Evolutionary conservation across 306 rosid genomes (phyloP).

Genomic region (Alnus glutinosa): DNA sequence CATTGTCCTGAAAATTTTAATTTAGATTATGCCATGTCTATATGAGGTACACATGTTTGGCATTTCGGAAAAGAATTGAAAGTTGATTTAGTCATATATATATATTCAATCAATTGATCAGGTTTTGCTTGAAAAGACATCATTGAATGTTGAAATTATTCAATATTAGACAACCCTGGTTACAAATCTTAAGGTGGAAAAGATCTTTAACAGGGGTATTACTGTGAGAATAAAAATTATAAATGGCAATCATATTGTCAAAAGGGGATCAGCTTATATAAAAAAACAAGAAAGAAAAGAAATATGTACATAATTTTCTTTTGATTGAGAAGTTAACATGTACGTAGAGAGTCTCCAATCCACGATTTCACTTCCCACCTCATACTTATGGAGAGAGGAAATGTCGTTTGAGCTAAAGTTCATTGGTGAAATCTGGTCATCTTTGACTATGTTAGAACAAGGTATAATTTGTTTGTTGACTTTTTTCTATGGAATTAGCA

Average conservation of each 20-base stretch:
- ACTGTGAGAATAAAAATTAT: neutral
- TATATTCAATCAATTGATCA: neutral
- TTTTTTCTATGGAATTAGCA: too few species aligned
- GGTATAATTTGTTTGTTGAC: too few species aligned
- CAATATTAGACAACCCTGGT: neutral
- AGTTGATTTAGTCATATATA: too few species aligned
- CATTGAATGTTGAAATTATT: neutral
- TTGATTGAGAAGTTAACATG: neutral
- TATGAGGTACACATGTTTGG: too few species aligned
- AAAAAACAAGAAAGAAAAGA: too few species aligned
- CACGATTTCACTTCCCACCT: neutral
- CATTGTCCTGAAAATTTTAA: neutral
- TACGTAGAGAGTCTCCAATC: neutral
- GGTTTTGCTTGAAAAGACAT: neutral
- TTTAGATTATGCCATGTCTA: neutral
- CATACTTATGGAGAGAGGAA: neutral
- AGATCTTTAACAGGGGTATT: neutral
- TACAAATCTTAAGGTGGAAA: neutral
- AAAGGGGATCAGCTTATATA: neutral
- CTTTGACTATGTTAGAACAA: neutral
- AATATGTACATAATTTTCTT: too few species aligned
- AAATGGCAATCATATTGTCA: neutral
- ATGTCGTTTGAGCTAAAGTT: neutral
- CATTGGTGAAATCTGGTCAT: neutral
- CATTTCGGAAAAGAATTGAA: too few species aligned